Percentiles rank a stretch among this genome's conserved stretches.
phyloP scores from a whole-genome alignment of 306 rosid species.

The Glycine latifolia region DNA sequence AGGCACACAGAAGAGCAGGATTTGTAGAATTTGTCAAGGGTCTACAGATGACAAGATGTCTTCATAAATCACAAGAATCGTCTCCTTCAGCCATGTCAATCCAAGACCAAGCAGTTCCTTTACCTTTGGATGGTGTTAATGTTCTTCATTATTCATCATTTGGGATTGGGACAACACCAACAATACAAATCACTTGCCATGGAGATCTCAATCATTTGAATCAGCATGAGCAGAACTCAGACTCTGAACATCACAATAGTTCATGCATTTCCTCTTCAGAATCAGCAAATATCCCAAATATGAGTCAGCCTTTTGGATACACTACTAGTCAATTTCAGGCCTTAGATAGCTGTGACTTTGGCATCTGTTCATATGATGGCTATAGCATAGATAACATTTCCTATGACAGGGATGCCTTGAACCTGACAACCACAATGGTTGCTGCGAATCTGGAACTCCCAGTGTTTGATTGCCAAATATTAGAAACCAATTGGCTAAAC shows the following conservation, averaged over 20 bases:
- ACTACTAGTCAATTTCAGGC: slow-evolving; percentile 44
- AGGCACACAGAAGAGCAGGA: slow-evolving; percentile 39
- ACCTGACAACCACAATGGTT: slow-evolving; percentile 36
- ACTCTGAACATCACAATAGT: slow-evolving; percentile 34
- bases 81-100: slow-evolving; percentile 43
- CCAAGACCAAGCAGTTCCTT: slow-evolving; percentile 47
- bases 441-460: slow-evolving; percentile 43
- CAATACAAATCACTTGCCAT: slow-evolving; percentile 43
- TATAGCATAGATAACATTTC: slow-evolving; percentile 28
- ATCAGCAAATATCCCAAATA: slow-evolving; percentile 45
- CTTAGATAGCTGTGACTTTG: slow-evolving; percentile 34
- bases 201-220: slow-evolving; percentile 32
- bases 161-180: slow-evolving; percentile 22
- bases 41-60: slow-evolving; percentile 60
- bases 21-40: slow-evolving; percentile 57
- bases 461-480: slow-evolving; percentile 48
- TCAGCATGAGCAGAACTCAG: slow-evolving; percentile 46
- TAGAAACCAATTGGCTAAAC: slow-evolving; percentile 54
- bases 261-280: slow-evolving; percentile 49
- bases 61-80: slow-evolving; percentile 58
- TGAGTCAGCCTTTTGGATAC: slow-evolving; percentile 45
- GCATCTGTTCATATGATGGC: slow-evolving; percentile 40
- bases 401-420: slow-evolving; percentile 49
- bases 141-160: slow-evolving; percentile 35
- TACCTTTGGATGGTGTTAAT: too few relatives aligned